Evolutionary conservation across 345 rosid species (phyloP), one percentile per base, ranked within the genome.

Genomic region (Populus simonii): DNA sequence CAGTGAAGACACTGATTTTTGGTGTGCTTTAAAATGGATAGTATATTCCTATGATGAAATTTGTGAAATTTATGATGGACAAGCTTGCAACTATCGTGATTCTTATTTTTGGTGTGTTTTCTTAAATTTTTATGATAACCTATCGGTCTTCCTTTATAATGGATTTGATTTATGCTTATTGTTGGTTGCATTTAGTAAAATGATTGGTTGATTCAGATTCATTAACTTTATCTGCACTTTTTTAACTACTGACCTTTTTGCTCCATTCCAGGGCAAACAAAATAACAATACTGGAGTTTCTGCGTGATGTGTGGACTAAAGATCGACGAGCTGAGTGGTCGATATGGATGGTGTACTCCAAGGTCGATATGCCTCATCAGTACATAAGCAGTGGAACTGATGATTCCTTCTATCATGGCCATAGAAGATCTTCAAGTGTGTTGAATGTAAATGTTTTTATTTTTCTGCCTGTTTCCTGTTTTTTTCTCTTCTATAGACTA

Each of bases 301-400:
- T 96, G 72, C 87, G 82, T 63, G 92, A 91, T 77, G 74, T 79
- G 71, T 96, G 99, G 99, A 84, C 92, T 47, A 86, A 80, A 80
- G 97, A 93, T 76, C 91, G 97, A 53, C 92, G 88, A 84, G 93
- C 93, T 72, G 99, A 93, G 86, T 95, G 99, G 99, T 95, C 99
- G 8, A 93, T 92, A 82, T 93, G 99, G 99, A 93, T 92, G 97
- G 93, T 92, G 69, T 92, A 95, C 83, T 88, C 98, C 18, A 93
- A 91, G 78, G 97, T 92, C 72, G 98, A 96, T 82, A 91, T 96
- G 99, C 98, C 98, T 67, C 96, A 88, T 84, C 97, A 88, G 82
- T 93, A 86, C 83, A 89, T 96, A 73, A 88, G 84, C 78, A 92
- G 94, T 75, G 93, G 93, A 80, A 78, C 70, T 86, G 91, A 90